Conservation (phyloP, 306 rosid genomes). For the Lithocarpus polystachyus region DNA sequence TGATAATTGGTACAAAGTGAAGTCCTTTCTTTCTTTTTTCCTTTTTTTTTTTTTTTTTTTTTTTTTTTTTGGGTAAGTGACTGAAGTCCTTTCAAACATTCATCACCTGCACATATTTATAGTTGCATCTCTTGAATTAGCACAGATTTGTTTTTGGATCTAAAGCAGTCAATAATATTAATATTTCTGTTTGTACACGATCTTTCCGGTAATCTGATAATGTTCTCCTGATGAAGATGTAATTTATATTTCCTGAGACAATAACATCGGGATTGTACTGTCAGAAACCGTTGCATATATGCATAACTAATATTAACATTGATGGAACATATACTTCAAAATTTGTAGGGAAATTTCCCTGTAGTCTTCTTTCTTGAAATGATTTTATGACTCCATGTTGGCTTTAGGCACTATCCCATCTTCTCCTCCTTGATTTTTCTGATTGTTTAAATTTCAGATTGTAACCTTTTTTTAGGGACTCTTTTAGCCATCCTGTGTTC, state of each 20-base stretch:
- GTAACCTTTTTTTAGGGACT: no score
- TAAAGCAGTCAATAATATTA: not conserved
- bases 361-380: no score
- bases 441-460: no score
- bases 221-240: not conserved
- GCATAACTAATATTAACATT: not conserved
- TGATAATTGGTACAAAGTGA: not conserved
- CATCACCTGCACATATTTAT: not conserved
- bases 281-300: not conserved
- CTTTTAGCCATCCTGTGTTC: no score
- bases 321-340: no score
- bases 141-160: not conserved
- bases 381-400: no score
- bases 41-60: no score
- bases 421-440: no score
- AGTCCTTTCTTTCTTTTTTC: not conserved
- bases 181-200: not conserved
- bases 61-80: not conserved
- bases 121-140: not conserved
- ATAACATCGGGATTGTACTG: not conserved
- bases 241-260: not conserved
- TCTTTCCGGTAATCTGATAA: not conserved
- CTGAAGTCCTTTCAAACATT: not conserved
- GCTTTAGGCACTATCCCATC: no score
- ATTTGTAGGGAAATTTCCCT: no score